A percentile compares a stretch with the other conserved stretches of the same genome.
Conservation (phyloP, 768 basidiomycete species). For the Boletales sp. region DNA sequence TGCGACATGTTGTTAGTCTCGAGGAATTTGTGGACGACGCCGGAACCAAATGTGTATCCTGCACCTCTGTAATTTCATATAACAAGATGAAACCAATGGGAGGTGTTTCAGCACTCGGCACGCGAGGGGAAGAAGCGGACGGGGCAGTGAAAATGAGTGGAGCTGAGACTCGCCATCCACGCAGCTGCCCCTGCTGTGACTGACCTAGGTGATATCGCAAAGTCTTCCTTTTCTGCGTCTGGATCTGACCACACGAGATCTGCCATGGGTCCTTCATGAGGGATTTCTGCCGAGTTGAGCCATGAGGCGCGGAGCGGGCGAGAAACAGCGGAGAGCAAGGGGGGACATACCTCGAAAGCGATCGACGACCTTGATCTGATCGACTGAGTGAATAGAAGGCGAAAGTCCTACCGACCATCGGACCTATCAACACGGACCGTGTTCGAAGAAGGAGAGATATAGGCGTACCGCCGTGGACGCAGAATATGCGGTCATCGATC, state of each 20-base stretch:
- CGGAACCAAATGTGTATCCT: slow-evolving; percentile 97
- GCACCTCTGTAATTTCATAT: slow-evolving; percentile 62
- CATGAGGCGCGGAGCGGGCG: slow-evolving; percentile 21
- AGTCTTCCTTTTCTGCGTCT: slow-evolving; percentile 98
- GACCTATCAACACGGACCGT: slow-evolving; percentile 1
- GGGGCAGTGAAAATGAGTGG: slow-evolving; percentile 8
- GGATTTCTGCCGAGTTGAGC: slow-evolving; percentile 67
- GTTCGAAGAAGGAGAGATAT: background rate
- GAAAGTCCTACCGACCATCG: slow-evolving; percentile 66
- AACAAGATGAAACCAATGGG: slow-evolving; percentile 3
- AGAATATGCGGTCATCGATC: slow-evolving; percentile 98
- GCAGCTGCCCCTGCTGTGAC: slow-evolving; percentile 16
- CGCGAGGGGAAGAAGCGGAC: slow-evolving; percentile 9
- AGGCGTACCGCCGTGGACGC: slow-evolving; percentile 88
- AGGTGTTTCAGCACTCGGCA: slow-evolving; percentile 5
- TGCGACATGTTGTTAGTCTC: slow-evolving; percentile 95
- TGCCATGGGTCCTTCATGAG: slow-evolving; percentile 99
- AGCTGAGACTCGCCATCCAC: slow-evolving; percentile 5
- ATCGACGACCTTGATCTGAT: slow-evolving; percentile 99
- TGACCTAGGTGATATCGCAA: slow-evolving; percentile 96
- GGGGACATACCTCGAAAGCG: slow-evolving; percentile 79
- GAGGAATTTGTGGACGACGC: slow-evolving; percentile 96
- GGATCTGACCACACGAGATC: slow-evolving; percentile 99
- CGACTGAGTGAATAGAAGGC: slow-evolving; percentile 97
- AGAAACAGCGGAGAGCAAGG: slow-evolving; percentile 15